Percentiles rank a stretch among this genome's conserved stretches.
Evolutionary conservation across 176 grass and related monocot species (phyloP).

Genomic region (Eremochloa ophiuroides): DNA sequence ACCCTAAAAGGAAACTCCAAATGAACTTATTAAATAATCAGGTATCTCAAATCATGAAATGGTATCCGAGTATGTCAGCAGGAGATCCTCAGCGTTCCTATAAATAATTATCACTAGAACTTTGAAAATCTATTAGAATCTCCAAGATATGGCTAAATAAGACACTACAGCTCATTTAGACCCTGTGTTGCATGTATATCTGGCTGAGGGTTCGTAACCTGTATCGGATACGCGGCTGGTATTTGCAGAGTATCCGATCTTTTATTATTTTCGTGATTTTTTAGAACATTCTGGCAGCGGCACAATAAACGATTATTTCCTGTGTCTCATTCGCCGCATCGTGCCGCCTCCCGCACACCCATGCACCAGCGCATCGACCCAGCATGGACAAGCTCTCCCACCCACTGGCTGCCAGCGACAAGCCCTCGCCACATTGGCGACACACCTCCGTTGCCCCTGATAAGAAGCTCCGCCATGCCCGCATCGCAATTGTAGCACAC

Average conservation of each 20-base stretch:
- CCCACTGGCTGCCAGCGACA: not conserved
- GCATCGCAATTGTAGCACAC: too few species aligned
- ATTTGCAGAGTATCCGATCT: too few species aligned
- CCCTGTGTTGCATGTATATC: too few species aligned
- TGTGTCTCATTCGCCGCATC: not conserved
- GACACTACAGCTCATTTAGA: too few species aligned
- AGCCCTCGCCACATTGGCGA: not conserved
- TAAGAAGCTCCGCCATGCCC: not conserved
- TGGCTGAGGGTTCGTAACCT: too few species aligned
- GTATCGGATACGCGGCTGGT: too few species aligned
- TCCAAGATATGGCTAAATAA: slow-evolving; percentile 3
- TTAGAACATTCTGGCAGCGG: too few species aligned
- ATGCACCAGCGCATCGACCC: not conserved
- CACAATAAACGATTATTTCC: too few species aligned
- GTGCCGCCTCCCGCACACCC: not conserved
- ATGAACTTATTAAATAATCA: not conserved
- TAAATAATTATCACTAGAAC: not conserved
- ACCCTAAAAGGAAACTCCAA: slow-evolving; percentile 1
- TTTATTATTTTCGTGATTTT: not conserved
- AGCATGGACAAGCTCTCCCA: not conserved
- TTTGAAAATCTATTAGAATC: slow-evolving; percentile 19
- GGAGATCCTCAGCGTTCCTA: not conserved
- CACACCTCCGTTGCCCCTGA: not conserved
- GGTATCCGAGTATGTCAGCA: slow-evolving; percentile 10
- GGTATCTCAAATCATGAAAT: not conserved